These are phyloP conservation scores for Gossypium arboreum DNA, from an alignment of 345 rosid species.

Conservation along the genomic window DNA sequence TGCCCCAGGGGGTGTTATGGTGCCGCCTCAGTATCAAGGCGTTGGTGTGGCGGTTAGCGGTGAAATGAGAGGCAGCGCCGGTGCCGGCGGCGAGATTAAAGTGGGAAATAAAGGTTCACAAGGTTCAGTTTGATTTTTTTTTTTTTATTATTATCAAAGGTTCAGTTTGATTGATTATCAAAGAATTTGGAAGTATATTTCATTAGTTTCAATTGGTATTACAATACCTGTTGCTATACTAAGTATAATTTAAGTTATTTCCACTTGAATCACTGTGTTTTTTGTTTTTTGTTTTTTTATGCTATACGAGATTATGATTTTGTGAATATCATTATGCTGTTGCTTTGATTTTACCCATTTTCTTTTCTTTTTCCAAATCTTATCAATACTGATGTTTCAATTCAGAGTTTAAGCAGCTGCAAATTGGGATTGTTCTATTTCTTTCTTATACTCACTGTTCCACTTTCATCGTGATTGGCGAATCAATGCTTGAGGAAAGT, in stretches of 20 bases:
- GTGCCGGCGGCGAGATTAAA: constrained; percentile 31
- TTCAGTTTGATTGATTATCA: constrained; percentile 22
- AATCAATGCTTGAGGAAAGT: not conserved
- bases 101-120: constrained; percentile 35
- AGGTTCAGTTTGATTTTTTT: constrained; percentile 27
- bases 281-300: no score
- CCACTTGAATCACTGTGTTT: not conserved
- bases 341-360: not conserved
- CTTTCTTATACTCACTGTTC: not conserved
- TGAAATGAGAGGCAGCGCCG: constrained; percentile 32
- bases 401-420: not conserved
- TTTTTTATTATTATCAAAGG: not conserved
- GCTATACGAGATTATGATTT: not conserved
- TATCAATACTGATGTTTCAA: no score
- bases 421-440: not conserved
- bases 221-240: not conserved
- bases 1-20: constrained; percentile 39
- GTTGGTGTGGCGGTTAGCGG: constrained; percentile 45
- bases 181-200: constrained; percentile 7
- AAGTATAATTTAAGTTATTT: not conserved
- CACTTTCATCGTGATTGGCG: not conserved
- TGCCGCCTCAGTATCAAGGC: constrained; percentile 52
- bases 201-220: constrained; percentile 10
- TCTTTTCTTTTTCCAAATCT: not conserved
- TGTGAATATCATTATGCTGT: not conserved